These are phyloP conservation scores for Coelastrella sp. DNA, from an alignment of 139 green algal species.

Conservation along the genomic window DNA sequence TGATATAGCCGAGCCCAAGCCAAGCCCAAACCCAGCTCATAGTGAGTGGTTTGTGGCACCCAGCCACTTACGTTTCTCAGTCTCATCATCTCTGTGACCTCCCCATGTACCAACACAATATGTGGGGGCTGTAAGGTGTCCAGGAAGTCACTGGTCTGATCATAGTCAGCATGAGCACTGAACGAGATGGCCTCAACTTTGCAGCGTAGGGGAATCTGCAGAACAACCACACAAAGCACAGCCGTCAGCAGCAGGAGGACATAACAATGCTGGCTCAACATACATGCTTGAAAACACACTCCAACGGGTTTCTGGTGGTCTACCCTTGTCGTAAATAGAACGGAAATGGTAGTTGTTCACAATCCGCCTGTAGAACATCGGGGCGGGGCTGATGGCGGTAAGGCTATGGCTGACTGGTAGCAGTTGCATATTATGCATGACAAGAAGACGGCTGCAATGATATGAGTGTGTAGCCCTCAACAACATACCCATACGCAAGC, in stretches of 20 bases:
- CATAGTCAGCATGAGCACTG: constrained; percentile 97
- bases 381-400: too few species aligned
- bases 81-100: constrained; percentile 82
- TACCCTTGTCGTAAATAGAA: too few species aligned
- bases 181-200: constrained; percentile 97
- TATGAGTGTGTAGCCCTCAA: too few species aligned
- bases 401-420: too few species aligned
- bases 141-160: constrained; percentile 97
- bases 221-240: neutral
- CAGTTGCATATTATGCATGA: too few species aligned
- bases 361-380: too few species aligned
- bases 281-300: too few species aligned
- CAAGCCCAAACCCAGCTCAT: neutral
- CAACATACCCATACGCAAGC: too few species aligned
- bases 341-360: too few species aligned
- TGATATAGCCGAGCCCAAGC: neutral
- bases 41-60: neutral
- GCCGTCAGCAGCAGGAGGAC: too few species aligned
- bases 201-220: constrained; percentile 85
- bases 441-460: neutral
- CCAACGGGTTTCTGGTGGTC: too few species aligned
- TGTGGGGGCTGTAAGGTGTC: constrained; percentile 86
- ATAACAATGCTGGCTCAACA: too few species aligned
- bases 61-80: constrained; percentile 62
- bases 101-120: constrained; percentile 97